Conservation (phyloP, 352 stramenopile species). For the Pythium brachiatum region DNA sequence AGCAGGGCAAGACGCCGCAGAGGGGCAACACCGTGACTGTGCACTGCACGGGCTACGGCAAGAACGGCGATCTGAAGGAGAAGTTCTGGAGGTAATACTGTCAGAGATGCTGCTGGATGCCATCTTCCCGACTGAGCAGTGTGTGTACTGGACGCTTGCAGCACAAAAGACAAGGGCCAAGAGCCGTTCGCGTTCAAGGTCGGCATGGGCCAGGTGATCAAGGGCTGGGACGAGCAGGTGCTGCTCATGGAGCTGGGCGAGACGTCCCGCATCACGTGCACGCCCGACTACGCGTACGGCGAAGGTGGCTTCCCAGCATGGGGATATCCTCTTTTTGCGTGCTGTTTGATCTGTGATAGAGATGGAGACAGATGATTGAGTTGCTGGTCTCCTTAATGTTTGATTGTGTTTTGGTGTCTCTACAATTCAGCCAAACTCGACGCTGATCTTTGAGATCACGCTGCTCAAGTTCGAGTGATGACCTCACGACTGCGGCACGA, state of each 20-base stretch:
- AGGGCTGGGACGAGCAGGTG: conserved; percentile 95
- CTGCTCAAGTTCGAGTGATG: conserved; percentile 77
- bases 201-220: conserved; percentile 93
- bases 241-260: conserved; percentile 87
- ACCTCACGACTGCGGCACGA: not conserved
- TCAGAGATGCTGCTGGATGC: not conserved
- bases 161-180: conserved; percentile 94
- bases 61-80: conserved; percentile 54
- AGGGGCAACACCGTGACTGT: conserved; percentile 72
- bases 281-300: conserved; percentile 95
- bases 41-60: conserved; percentile 83
- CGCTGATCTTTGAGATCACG: conserved; percentile 92
- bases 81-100: conserved; percentile 91
- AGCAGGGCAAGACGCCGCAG: conserved; percentile 41
- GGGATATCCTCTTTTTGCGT: conserved; percentile 77
- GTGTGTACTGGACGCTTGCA: no score
- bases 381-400: conserved; percentile 36
- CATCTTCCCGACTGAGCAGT: no score
- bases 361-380: conserved; percentile 8
- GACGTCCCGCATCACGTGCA: conserved; percentile 88
- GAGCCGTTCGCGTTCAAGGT: conserved; percentile 92
- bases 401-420: conserved; percentile 11
- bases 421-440: conserved; percentile 92
- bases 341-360: not conserved
- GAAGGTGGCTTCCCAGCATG: conserved; percentile 89